phyloP scores from a whole-genome alignment of 169 alveolate species.

The Eimeria necatrix region DNA sequence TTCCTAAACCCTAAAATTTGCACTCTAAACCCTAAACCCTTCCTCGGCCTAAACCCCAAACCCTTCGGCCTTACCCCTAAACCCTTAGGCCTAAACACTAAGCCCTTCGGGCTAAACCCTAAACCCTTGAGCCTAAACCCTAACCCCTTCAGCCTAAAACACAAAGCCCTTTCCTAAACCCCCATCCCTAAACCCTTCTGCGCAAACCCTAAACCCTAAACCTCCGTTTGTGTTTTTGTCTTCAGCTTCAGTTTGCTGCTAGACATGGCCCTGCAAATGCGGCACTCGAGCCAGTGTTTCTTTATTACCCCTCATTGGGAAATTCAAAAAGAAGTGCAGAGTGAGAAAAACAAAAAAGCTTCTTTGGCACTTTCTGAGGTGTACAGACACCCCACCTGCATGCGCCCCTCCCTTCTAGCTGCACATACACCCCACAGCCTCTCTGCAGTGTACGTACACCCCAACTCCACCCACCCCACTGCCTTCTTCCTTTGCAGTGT shows the following conservation, averaged over 20 bases:
- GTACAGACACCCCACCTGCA: no score
- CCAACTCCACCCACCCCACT: background rate
- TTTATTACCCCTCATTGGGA: conserved; percentile 67
- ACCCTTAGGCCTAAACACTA: no score
- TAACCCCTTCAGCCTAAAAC: background rate
- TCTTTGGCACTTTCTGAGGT: no score
- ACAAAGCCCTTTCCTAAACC: background rate
- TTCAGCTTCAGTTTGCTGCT: conserved; percentile 51
- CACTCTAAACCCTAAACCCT: no score
- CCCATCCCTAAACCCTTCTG: background rate
- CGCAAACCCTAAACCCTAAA: background rate
- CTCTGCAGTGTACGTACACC: background rate
- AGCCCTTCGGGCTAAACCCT: no score
- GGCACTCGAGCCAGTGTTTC: conserved; percentile 54
- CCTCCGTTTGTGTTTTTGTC: background rate
- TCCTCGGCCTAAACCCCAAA: no score
- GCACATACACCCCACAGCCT: no score
- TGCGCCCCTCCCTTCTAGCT: no score
- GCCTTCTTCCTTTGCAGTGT: background rate
- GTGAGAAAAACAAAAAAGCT: background rate
- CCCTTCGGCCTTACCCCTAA: no score
- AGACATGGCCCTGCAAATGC: background rate
- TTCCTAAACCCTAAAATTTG: no score
- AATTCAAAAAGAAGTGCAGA: background rate
- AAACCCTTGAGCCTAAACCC: no score